Percentiles rank a stretch among this genome's conserved stretches.
phyloP scores from a whole-genome alignment of 169 alveolate genomes.

The Cryptosporidium parvum region DNA sequence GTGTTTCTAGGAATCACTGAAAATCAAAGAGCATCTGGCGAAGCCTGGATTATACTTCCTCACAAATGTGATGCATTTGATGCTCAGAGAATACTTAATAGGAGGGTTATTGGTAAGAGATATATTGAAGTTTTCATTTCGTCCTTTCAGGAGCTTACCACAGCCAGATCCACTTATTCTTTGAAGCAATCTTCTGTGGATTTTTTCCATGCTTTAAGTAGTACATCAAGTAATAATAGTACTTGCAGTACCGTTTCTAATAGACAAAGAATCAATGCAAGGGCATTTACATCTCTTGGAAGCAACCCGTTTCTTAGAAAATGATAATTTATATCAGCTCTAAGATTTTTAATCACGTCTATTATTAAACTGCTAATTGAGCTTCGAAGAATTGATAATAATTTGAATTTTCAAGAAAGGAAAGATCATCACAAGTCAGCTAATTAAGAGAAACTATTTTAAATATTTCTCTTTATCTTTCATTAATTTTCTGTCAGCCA shows the following conservation, averaged over 20 bases:
- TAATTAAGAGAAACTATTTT: neutral
- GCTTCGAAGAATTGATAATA: neutral
- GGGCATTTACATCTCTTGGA: neutral
- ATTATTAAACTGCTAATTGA: neutral
- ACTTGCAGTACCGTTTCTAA: neutral
- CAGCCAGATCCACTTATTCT: conserved; percentile 9
- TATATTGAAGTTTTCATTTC: conserved; percentile 65
- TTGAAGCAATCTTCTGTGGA: neutral
- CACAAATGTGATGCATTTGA: conserved; percentile 32
- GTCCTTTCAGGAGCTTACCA: conserved; percentile 12
- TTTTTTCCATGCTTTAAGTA: neutral
- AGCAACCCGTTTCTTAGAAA: neutral
- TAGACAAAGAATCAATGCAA: neutral
- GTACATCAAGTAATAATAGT: neutral
- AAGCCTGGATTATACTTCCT: conserved; percentile 54
- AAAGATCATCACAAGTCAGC: neutral
- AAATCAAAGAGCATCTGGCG: conserved; percentile 52
- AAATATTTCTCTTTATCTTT: neutral
- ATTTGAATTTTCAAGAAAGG: neutral
- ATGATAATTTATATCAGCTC: neutral
- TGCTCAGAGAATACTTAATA: conserved; percentile 31
- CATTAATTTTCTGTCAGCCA: neutral
- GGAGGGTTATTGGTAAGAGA: conserved; percentile 39
- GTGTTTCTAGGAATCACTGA: conserved; percentile 32
- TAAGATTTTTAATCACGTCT: neutral